Percentiles rank a stretch among this genome's conserved stretches.
Conservation (phyloP, 768 basidiomycete genomes). For the Phaeotremella skinneri region DNA sequence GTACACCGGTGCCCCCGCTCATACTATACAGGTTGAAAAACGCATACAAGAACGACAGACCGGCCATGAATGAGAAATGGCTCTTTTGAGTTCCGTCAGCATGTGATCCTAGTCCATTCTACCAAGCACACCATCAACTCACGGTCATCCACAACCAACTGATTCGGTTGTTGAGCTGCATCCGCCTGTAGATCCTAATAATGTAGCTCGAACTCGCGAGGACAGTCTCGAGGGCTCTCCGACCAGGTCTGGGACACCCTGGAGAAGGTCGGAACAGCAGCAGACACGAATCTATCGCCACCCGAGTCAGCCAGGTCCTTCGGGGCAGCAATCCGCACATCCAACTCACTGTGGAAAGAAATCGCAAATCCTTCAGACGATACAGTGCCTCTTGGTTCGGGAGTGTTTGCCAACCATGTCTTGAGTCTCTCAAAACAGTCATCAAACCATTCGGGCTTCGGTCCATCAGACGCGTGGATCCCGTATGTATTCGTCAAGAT, state of each 20-base stretch:
- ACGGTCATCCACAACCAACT: conserved; percentile 52
- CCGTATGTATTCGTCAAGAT: conserved; percentile 49
- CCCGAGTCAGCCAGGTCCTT: neutral
- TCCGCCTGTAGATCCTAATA: conserved; percentile 50
- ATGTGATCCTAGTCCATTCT: neutral
- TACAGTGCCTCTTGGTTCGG: conserved; percentile 48
- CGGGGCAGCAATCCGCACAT: neutral
- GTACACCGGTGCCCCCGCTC: conserved; percentile 47
- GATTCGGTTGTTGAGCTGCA: conserved; percentile 52
- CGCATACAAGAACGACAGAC: conserved; percentile 52
- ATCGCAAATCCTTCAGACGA: conserved; percentile 52
- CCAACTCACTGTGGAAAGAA: conserved; percentile 51
- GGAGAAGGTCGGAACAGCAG: conserved; percentile 52
- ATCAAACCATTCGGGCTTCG: conserved; percentile 48
- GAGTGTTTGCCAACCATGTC: conserved; percentile 48
- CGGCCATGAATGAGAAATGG: conserved; percentile 51
- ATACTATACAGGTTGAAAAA: conserved; percentile 51
- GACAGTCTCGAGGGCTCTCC: conserved; percentile 49
- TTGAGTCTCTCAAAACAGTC: conserved; percentile 49
- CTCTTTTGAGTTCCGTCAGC: conserved; percentile 30
- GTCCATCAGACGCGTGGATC: conserved; percentile 34
- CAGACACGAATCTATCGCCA: conserved; percentile 44
- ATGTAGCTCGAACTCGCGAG: conserved; percentile 52
- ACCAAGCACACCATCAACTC: conserved; percentile 10
- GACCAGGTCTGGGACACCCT: conserved; percentile 49